A percentile compares a stretch with the other conserved stretches of the same genome.
Conservation (phyloP, 441 rosid species). For the Lepidium campestre region DNA sequence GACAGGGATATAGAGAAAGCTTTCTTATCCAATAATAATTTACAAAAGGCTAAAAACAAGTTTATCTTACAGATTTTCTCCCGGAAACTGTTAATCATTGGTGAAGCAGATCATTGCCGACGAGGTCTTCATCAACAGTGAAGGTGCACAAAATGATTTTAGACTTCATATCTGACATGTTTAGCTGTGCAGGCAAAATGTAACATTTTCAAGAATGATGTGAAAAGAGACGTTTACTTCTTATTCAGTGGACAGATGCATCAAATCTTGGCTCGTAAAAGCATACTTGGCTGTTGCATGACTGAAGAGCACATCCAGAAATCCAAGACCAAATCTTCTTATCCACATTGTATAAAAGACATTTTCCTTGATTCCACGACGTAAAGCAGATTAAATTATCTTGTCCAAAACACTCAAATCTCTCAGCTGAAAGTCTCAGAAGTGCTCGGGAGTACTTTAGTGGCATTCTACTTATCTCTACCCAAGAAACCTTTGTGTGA, state of each 20-base stretch:
- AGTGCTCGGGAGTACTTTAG: conserved; percentile 79
- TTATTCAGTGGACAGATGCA: conserved; percentile 45
- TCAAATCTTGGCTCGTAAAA: conserved; percentile 97
- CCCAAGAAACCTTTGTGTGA: conserved; percentile 70
- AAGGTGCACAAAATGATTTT: neutral
- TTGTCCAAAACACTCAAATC: conserved; percentile 94
- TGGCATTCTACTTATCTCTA: conserved; percentile 92
- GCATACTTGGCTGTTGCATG: conserved; percentile 86
- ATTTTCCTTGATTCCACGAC: conserved; percentile 89
- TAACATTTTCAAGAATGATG: neutral
- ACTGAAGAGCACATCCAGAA: conserved; percentile 91
- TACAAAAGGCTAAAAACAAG: conserved; percentile 21
- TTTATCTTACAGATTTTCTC: conserved; percentile 24
- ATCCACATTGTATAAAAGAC: conserved; percentile 79
- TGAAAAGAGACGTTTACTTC: neutral
- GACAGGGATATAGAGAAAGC: neutral
- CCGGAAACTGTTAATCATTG: neutral
- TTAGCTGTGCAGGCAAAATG: conserved; percentile 6
- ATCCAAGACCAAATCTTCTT: conserved; percentile 95
- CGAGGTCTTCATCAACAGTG: neutral
- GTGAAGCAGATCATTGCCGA: conserved; percentile 1
- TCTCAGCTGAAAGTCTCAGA: conserved; percentile 85
- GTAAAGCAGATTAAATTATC: conserved; percentile 90
- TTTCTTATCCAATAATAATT: conserved; percentile 12
- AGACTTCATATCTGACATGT: neutral